phyloP scores from a whole-genome alignment of 2,329 filamentous ascomycete species.

The Penicillium sp. region DNA sequence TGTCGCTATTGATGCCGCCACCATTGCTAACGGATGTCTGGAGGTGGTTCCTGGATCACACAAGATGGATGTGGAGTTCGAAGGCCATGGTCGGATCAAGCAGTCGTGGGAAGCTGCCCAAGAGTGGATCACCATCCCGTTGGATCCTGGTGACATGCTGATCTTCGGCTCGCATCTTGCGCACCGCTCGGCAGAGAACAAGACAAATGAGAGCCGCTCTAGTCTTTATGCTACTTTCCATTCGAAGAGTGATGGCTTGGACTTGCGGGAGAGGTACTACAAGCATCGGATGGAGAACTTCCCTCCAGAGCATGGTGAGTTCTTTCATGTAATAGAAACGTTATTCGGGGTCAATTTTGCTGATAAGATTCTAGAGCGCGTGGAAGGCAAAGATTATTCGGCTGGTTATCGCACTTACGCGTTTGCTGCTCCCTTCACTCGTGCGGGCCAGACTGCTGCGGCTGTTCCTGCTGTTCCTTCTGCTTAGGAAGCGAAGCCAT shows the following conservation, averaged over 20 bases:
- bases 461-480: background rate
- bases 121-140: constrained; percentile 32
- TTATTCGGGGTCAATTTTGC: background rate
- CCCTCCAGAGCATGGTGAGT: constrained; percentile 27
- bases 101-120: constrained; percentile 31
- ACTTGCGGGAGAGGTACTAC: constrained; percentile 26
- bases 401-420: constrained; percentile 24
- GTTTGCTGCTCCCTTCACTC: constrained; percentile 25
- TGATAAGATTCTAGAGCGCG: constrained; percentile 15
- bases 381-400: constrained; percentile 23
- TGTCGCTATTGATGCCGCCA: constrained; percentile 35
- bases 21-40: constrained; percentile 33
- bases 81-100: constrained; percentile 31
- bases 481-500: no score
- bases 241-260: constrained; percentile 17
- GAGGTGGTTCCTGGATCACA: constrained; percentile 37
- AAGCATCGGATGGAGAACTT: constrained; percentile 25
- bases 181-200: constrained; percentile 32
- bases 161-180: constrained; percentile 37
- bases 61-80: constrained; percentile 34
- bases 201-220: constrained; percentile 21
- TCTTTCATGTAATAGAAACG: background rate
- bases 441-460: background rate
- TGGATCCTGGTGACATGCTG: constrained; percentile 32
- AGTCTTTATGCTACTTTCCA: constrained; percentile 33